Evolutionary conservation across 805 yeast species (phyloP), one percentile per base, ranked within the genome.

Genomic region (Lipomyces chichibuensis): DNA sequence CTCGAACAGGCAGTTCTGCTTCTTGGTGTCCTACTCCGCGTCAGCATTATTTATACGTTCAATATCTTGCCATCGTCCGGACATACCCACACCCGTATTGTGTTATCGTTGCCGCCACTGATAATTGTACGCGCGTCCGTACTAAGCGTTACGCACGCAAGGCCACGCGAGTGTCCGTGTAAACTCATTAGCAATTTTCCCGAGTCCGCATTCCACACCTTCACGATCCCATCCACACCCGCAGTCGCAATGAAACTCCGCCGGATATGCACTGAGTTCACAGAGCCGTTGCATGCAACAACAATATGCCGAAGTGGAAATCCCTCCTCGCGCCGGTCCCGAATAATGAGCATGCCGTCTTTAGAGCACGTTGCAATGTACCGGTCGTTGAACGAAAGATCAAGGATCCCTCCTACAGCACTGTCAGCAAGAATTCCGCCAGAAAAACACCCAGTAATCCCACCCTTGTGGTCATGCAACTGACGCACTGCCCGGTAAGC

Each of bases 61-160:
- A 37, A 13, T 37, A 37, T 37, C 43, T 14, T 37, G 43, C 17
- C 17, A 37, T 37, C 5, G 17, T 43, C 8, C 17, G 3, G 3
- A 54, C 35, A 56, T 59, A 59, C 63, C 97, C 97, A 93, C 87
- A 93, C 86, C 69, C 94, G 80, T 46, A 93, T 87, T 0, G 92
- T 89, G 51, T 90, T 86, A 77, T 93, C 98, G 77, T 92, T 97
- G 39, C 93, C 87, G 1, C 96, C 93, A 76, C 92, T 87, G 75
- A 90, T 89, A 3, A 91, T 84, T 0, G 90, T 85, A 63, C 84
- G 84, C 60, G 91, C 87, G 69, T 84, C 84, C 1, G 88, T 83
- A 74, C 90, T 94, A 52, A 91, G 85, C 77, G 89, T 90, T 49
- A 93, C 96, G 73, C 91, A 87, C 59, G 93, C 86, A 25, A 94